phyloP scores from a whole-genome alignment of 768 basidiomycete genomes.

The Dacryopinax primogenitus region DNA sequence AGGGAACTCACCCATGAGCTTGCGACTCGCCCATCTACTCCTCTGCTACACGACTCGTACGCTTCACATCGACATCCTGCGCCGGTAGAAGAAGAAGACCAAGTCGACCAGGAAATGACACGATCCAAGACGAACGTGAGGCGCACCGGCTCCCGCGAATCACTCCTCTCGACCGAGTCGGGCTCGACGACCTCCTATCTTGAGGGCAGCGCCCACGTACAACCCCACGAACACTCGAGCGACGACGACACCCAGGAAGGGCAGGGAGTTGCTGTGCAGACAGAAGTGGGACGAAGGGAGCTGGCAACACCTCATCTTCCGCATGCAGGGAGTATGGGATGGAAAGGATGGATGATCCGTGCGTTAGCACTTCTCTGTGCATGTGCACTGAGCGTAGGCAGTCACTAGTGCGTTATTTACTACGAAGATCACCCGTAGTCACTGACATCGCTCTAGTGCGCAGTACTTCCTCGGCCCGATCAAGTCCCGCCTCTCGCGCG shows the following conservation, averaged over 20 bases:
- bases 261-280: background rate
- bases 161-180: background rate
- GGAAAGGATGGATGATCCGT: constrained; percentile 32
- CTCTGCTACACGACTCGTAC: background rate
- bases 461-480: constrained; percentile 65
- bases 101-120: background rate
- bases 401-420: constrained; percentile 48
- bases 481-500: constrained; percentile 53
- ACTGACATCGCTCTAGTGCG: constrained; percentile 33
- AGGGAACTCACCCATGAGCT: background rate
- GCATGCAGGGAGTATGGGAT: background rate
- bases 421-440: background rate
- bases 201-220: background rate
- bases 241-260: background rate
- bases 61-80: background rate
- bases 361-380: constrained; percentile 53
- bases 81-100: too few species aligned
- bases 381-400: constrained; percentile 60
- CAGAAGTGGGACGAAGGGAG: background rate
- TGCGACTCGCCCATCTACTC: background rate
- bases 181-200: background rate
- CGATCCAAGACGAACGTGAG: background rate
- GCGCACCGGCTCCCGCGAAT: background rate
- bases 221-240: background rate
- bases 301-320: background rate